A percentile compares a stretch with the other conserved stretches of the same genome.
Evolutionary conservation across 2,329 filamentous ascomycete species (phyloP).

Genomic region (Colletotrichum abscissum): DNA sequence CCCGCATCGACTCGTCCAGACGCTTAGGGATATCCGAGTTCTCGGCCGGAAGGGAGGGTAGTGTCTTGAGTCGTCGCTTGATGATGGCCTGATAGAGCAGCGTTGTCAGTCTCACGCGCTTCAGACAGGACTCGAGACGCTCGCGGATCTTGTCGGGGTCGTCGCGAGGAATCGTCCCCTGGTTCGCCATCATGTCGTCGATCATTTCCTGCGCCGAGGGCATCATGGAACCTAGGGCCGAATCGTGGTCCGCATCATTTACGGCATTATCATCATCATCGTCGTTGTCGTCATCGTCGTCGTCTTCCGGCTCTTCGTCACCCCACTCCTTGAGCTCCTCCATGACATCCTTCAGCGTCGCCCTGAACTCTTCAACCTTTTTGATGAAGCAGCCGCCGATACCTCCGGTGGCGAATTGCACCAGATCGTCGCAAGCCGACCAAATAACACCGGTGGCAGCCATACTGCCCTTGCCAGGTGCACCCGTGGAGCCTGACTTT

Average conservation of each 20-base stretch:
- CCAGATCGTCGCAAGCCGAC: constrained; percentile 82
- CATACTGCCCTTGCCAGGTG: constrained; percentile 62
- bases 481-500: constrained; percentile 53
- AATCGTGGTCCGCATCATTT: constrained; percentile 55
- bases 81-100: constrained; percentile 76
- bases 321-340: constrained; percentile 91
- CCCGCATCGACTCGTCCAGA: constrained; percentile 66
- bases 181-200: constrained; percentile 75
- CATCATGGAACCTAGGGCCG: constrained; percentile 37
- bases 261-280: constrained; percentile 57
- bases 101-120: constrained; percentile 73
- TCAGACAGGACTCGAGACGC: constrained; percentile 73
- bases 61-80: constrained; percentile 75
- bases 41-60: constrained; percentile 56
- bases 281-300: constrained; percentile 63
- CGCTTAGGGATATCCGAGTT: constrained; percentile 48
- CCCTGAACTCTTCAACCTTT: constrained; percentile 79
- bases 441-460: constrained; percentile 82
- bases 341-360: constrained; percentile 83
- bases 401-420: constrained; percentile 72
- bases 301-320: constrained; percentile 75
- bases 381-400: constrained; percentile 76
- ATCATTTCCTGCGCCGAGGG: constrained; percentile 66
- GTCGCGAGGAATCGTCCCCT: constrained; percentile 70
- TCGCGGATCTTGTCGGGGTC: constrained; percentile 73